These are phyloP conservation scores for Leptomonas pyrrhocoris DNA, from an alignment of 208 protist species.

Conservation along the genomic window DNA sequence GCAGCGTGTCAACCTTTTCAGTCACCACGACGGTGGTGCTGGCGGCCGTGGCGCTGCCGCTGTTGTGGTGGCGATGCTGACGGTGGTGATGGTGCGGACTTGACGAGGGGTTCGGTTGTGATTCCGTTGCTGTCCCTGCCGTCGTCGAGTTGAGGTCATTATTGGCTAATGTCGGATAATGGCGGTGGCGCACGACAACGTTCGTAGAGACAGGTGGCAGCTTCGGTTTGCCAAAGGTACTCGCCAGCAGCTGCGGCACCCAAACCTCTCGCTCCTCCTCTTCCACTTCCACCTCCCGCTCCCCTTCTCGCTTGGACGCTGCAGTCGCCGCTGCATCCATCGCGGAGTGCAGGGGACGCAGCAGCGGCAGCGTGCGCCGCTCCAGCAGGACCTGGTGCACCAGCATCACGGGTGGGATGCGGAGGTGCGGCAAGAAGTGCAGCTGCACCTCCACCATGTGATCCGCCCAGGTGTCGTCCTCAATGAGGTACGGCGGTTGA, in stretches of 20 bases:
- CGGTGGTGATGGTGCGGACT: not conserved
- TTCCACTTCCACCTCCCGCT: not conserved
- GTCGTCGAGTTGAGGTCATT: not conserved
- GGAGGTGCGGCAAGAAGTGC: slow-evolving; percentile 60
- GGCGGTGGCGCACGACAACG: not conserved
- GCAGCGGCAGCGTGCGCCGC: slow-evolving; percentile 20
- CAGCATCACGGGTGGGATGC: slow-evolving; percentile 57
- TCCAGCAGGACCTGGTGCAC: slow-evolving; percentile 63
- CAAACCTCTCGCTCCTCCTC: slow-evolving; percentile 24
- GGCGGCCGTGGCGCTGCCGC: not conserved
- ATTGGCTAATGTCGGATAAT: not conserved
- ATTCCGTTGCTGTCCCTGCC: not conserved
- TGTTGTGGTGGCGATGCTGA: not conserved
- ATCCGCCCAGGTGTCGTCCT: slow-evolving; percentile 86
- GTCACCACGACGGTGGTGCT: slow-evolving; percentile 26
- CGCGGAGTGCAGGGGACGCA: not conserved
- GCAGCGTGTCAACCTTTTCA: slow-evolving; percentile 61
- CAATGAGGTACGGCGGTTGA: slow-evolving; percentile 74
- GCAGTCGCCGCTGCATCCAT: not conserved
- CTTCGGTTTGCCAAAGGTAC: slow-evolving; percentile 53
- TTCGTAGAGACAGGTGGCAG: slow-evolving; percentile 18
- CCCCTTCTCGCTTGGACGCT: not conserved
- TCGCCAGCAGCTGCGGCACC: slow-evolving; percentile 41
- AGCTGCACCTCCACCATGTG: slow-evolving; percentile 79
- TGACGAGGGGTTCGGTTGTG: not conserved